Percentiles rank a stretch among this genome's conserved stretches.
Conservation (phyloP, 345 rosid species). For the Dipteronia sinensis region DNA sequence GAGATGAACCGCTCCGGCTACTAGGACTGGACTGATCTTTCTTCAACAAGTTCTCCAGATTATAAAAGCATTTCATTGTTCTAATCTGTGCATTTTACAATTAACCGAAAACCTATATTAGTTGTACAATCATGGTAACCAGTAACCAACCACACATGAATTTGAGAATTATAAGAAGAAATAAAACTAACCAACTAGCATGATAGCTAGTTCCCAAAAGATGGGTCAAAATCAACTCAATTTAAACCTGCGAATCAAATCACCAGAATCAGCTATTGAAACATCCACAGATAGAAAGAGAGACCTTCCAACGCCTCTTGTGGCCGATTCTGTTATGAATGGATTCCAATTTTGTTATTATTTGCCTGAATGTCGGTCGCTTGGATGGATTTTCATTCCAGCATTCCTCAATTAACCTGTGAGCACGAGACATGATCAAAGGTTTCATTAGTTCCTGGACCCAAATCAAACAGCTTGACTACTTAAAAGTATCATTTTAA, state of each 20-base stretch:
- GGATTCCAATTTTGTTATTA: constrained; percentile 62
- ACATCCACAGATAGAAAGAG: background rate
- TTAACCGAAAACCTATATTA: constrained; percentile 15
- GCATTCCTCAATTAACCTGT: constrained; percentile 89
- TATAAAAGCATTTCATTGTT: constrained; percentile 75
- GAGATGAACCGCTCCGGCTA: constrained; percentile 53
- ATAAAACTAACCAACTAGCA: background rate
- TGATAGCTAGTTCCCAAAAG: background rate
- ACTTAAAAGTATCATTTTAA: background rate
- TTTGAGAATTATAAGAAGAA: background rate
- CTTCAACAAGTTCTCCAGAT: constrained; percentile 63
- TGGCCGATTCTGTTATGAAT: constrained; percentile 52
- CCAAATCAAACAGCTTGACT: background rate
- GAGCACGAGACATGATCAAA: constrained; percentile 14
- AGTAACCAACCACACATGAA: background rate
- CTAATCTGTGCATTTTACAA: constrained; percentile 47
- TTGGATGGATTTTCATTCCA: constrained; percentile 79
- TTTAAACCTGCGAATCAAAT: background rate
- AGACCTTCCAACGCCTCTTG: constrained; percentile 85
- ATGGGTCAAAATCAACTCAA: background rate
- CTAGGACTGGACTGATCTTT: constrained; percentile 60
- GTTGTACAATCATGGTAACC: background rate
- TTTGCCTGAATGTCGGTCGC: constrained; percentile 80
- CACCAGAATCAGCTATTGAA: background rate
- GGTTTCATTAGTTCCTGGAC: background rate